Conservation (phyloP, 371 early-diverging fungal species). For the Mycotypha africana region DNA sequence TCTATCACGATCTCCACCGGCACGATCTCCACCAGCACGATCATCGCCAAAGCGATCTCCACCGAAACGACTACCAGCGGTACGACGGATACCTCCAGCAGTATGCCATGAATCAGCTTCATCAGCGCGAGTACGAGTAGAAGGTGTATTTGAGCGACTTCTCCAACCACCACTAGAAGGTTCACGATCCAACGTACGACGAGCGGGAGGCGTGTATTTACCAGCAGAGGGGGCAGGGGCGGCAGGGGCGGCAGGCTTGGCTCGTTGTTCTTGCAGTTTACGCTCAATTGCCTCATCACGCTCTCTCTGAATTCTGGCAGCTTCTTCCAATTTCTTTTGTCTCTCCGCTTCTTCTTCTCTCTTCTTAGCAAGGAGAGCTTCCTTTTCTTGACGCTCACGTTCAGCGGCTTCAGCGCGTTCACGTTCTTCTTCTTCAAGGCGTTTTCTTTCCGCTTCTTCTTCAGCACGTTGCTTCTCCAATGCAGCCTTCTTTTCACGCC, state of each 20-base stretch:
- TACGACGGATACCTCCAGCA: too few species aligned
- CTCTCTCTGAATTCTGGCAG: conserved; percentile 34
- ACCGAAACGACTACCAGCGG: too few species aligned
- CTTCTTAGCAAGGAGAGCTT: conserved; percentile 24
- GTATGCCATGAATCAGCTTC: too few species aligned
- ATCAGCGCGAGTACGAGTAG: too few species aligned
- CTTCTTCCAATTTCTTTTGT: conserved; percentile 29
- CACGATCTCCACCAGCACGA: too few species aligned
- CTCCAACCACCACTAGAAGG: too few species aligned
- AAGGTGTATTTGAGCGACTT: too few species aligned
- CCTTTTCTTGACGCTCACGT: conserved; percentile 24
- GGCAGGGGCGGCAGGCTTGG: neutral
- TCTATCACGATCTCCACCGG: too few species aligned
- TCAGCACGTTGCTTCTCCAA: conserved; percentile 26
- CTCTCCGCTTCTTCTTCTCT: conserved; percentile 24
- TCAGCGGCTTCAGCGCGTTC: conserved; percentile 26
- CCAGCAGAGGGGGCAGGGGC: neutral
- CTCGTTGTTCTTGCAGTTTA: conserved; percentile 11
- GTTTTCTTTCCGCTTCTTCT: conserved; percentile 39
- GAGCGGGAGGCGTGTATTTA: conserved; percentile 6
- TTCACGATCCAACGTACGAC: too few species aligned
- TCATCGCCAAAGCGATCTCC: too few species aligned
- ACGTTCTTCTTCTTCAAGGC: conserved; percentile 20
- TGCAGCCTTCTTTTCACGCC: conserved; percentile 48
- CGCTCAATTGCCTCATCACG: conserved; percentile 38